Base-by-base conservation (phyloP, 441 rosid genomes). In the Aquilaria agallochum region DNA sequence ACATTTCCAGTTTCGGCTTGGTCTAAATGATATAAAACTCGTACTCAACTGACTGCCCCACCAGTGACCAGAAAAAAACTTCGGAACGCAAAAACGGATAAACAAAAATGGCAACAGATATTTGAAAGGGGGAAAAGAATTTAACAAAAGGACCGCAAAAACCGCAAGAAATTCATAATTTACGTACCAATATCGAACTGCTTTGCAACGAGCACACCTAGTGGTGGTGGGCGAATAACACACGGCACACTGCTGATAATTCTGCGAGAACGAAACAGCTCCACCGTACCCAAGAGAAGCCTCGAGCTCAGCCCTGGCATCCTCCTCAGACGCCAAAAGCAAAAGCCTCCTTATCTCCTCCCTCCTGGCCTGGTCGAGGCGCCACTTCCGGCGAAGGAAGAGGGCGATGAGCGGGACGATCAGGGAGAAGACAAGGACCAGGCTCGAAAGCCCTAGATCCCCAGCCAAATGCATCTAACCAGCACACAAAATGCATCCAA, bases 401-500 rank as follows among this genome's bases (percentile, higher is more conserved):
- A 83, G 6, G 57, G 61, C 78, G 73, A 79, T 50, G 48, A 77
- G 64, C 49, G 89, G 90, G 14, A 83, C 9, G 47, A 78, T 60
- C 32, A 83, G 11, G 44, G 75, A 80, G 67, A 71, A 72, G 60
- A 76, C 78, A 75, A 91, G 88, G 80, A 79, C 78, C 69, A 87
- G 85, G 81, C 82, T 78, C 65, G 86, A 76, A 77, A 87, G 75
- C 92, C 94, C 94, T 80, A 89, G 87, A 91, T 89, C 89, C 89
- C 72, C 77, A 34, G 66, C 59, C 59, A 86, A 74, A 72, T 66
- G 89, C 99, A 94, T 94, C 80, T 94, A 88, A 75, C 77, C 87
- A 44, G 66, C 72, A 63, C 72, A 66, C 71, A 75, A 68, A 71
- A 72, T 66, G 74, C 80, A 76, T 71, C 79, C 71, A 78, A 76